Percentiles rank a stretch among this genome's conserved stretches.
phyloP scores from a whole-genome alignment of 169 alveolate species.

The Plasmodium reichenowi region DNA sequence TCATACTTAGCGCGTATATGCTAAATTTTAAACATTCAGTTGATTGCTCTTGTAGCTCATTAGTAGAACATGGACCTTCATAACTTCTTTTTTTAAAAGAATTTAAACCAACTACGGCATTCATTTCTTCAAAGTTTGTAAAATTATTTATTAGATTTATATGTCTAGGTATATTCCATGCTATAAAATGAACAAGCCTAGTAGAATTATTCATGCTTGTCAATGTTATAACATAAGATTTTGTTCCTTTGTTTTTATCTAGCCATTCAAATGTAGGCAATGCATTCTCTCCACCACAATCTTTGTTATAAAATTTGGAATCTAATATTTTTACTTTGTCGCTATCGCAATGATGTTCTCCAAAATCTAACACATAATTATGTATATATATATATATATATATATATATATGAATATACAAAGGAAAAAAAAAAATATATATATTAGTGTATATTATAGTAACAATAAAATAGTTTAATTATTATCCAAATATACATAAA shows the following conservation, averaged over 20 bases:
- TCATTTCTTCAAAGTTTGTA: constrained; percentile 27
- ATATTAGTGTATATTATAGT: neutral
- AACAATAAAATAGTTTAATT: neutral
- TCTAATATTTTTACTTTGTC: constrained; percentile 28
- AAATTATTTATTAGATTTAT: constrained; percentile 34
- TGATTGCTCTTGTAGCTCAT: neutral
- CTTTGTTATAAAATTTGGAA: constrained; percentile 18
- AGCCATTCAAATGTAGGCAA: constrained; percentile 53
- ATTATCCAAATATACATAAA: neutral
- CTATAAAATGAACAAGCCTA: constrained; percentile 23
- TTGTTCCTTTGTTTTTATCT: constrained; percentile 41
- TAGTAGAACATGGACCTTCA: constrained; percentile 22
- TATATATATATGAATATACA: neutral
- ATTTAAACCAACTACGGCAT: constrained; percentile 26
- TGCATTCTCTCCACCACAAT: constrained; percentile 51
- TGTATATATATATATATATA: neutral
- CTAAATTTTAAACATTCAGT: constrained; percentile 37
- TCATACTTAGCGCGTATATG: constrained; percentile 55
- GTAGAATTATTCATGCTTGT: constrained; percentile 16
- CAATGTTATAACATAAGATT: constrained; percentile 54
- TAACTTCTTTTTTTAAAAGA: constrained; percentile 26
- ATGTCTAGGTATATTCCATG: constrained; percentile 63
- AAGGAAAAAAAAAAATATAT: neutral
- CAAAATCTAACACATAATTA: constrained; percentile 11
- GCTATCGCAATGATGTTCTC: constrained; percentile 28